Percentiles rank a stretch among this genome's conserved stretches.
Conservation (phyloP, 768 basidiomycete species). For the Auricularia sp. region DNA sequence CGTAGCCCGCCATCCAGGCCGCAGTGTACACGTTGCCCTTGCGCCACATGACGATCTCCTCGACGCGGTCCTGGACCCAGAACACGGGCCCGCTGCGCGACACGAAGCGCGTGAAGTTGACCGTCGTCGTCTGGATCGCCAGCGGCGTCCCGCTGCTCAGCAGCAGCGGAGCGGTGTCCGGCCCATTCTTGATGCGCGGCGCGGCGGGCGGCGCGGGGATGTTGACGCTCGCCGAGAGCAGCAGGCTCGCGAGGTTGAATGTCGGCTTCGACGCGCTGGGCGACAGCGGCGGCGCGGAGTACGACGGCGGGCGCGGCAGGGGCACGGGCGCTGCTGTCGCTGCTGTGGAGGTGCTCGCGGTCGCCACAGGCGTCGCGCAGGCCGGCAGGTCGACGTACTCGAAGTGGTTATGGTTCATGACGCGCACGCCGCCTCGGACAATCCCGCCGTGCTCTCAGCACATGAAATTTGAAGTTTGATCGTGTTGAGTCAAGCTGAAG, state of each 20-base stretch:
- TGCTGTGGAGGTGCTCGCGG: not conserved
- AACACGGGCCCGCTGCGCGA: constrained; percentile 69
- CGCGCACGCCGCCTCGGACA: too few species aligned
- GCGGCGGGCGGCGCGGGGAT: not conserved
- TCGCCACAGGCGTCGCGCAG: not conserved
- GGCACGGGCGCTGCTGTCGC: not conserved
- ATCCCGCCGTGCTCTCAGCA: too few species aligned
- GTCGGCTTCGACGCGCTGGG: not conserved
- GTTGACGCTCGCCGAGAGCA: not conserved
- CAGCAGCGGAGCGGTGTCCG: not conserved
- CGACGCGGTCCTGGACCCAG: constrained; percentile 82
- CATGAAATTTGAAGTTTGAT: too few species aligned
- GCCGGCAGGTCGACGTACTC: constrained; percentile 1
- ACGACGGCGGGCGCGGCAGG: not conserved
- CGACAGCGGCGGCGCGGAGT: not conserved
- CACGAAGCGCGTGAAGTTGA: constrained; percentile 76
- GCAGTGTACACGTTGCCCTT: constrained; percentile 61
- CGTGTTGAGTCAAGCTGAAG: too few species aligned
- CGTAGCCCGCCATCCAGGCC: constrained; percentile 68
- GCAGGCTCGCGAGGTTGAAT: constrained; percentile 1
- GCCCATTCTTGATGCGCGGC: not conserved
- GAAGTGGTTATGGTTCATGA: not conserved
- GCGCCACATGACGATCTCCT: constrained; percentile 80
- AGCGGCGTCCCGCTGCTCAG: constrained; percentile 34
- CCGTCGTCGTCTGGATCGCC: constrained; percentile 65